A percentile compares a stretch with the other conserved stretches of the same genome.
Evolutionary conservation across 495 filamentous ascomycete genomes (phyloP).

Genomic region (Penicillium desertorum): DNA sequence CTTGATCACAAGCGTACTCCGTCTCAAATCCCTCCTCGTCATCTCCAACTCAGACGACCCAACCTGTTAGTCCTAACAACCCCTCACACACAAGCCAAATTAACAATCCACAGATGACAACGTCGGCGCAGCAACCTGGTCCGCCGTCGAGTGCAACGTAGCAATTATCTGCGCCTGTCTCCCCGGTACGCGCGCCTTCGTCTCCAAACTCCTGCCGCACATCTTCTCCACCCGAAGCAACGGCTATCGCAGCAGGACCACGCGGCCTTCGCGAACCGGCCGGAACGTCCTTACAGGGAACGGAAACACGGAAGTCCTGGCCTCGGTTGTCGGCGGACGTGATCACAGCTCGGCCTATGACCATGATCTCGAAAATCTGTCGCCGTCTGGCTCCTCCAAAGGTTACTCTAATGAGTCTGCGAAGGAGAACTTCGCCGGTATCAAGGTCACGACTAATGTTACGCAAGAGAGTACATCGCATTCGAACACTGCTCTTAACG

Average conservation of each 20-base stretch:
- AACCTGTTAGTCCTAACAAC: constrained; percentile 37
- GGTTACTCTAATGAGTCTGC: constrained; percentile 10
- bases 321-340: constrained; percentile 26
- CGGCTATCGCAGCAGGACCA: constrained; percentile 29
- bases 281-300: constrained; percentile 22
- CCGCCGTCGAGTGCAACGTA: constrained; percentile 55
- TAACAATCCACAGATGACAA: constrained; percentile 43
- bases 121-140: constrained; percentile 56
- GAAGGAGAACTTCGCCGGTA: constrained; percentile 16
- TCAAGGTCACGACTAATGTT: constrained; percentile 38
- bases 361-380: constrained; percentile 27
- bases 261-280: constrained; percentile 19
- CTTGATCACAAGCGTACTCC: constrained; percentile 55
- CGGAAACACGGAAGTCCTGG: constrained; percentile 24
- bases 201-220: constrained; percentile 40
- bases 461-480: constrained; percentile 27
- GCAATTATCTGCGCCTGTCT: constrained; percentile 59
- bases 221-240: constrained; percentile 37
- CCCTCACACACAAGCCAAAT: constrained; percentile 1
- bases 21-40: constrained; percentile 48
- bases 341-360: constrained; percentile 8
- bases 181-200: constrained; percentile 53
- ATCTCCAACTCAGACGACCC: constrained; percentile 46
- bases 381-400: constrained; percentile 12
- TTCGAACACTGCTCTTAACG: constrained; percentile 5